Conservation (phyloP, 1,284 basidiomycete species). For the Puccinia polysora region DNA sequence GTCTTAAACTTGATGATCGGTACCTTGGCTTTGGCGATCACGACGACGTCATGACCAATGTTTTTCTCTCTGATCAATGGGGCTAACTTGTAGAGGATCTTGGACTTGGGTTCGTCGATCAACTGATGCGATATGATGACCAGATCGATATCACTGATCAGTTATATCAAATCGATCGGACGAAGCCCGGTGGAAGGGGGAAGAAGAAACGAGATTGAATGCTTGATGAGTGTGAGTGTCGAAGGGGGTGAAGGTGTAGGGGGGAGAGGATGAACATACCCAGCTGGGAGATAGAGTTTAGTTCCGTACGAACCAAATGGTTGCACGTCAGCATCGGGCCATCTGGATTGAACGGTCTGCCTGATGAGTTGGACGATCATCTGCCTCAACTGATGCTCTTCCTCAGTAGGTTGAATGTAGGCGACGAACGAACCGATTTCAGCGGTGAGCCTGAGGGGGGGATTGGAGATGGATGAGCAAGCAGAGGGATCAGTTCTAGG, state of each 20-base stretch:
- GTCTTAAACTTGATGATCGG: constrained; percentile 91
- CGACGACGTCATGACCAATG: constrained; percentile 62
- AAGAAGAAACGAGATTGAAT: not conserved
- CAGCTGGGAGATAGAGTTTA: constrained; percentile 84
- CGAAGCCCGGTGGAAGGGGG: not conserved
- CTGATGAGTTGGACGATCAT: constrained; percentile 72
- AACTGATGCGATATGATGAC: constrained; percentile 56
- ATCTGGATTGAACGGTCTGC: constrained; percentile 62
- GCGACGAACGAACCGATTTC: constrained; percentile 79
- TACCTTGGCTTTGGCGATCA: constrained; percentile 84
- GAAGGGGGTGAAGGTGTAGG: not conserved
- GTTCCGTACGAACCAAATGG: constrained; percentile 94
- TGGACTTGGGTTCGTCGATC: constrained; percentile 52
- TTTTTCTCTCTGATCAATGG: constrained; percentile 56
- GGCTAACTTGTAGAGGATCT: constrained; percentile 55
- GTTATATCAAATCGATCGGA: not conserved
- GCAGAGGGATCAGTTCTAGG: not conserved
- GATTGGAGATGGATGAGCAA: not conserved
- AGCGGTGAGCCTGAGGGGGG: constrained; percentile 64
- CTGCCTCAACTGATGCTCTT: constrained; percentile 77
- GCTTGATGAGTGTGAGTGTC: constrained; percentile 29
- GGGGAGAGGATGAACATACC: constrained; percentile 65
- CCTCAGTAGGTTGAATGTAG: constrained; percentile 79
- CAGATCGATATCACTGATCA: constrained; percentile 59
- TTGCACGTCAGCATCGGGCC: constrained; percentile 73